These are phyloP conservation scores for Rhodotorula babjevae DNA, from an alignment of 768 basidiomycete species.

Conservation along the genomic window DNA sequence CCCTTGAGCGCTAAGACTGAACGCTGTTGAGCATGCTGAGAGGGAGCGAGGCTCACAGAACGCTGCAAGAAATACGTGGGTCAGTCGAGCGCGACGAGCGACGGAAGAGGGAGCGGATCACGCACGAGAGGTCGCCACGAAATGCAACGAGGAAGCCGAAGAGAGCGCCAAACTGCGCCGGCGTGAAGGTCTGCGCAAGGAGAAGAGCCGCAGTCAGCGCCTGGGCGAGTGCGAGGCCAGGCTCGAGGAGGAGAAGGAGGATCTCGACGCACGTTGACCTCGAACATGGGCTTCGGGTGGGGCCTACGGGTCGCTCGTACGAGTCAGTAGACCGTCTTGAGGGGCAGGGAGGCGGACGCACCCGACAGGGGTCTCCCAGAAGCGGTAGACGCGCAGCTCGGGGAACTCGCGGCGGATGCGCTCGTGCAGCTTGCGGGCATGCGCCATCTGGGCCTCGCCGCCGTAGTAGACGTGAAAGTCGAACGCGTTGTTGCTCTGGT, in stretches of 20 bases:
- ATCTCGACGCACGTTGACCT: slow-evolving; percentile 10
- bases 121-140: slow-evolving; percentile 29
- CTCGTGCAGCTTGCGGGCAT: slow-evolving; percentile 36
- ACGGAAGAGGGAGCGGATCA: background rate
- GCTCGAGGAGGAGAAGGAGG: background rate
- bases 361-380: slow-evolving; percentile 33
- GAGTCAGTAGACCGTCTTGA: background rate
- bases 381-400: slow-evolving; percentile 36
- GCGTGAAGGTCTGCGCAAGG: slow-evolving; percentile 29
- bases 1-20: too few relatives aligned
- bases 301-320: background rate
- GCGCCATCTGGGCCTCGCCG: slow-evolving; percentile 3
- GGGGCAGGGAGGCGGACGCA: background rate
- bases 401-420: slow-evolving; percentile 38
- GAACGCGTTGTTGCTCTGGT: slow-evolving; percentile 29
- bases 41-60: background rate
- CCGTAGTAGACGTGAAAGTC: slow-evolving; percentile 26
- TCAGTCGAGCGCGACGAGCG: background rate
- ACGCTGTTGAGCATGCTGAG: too few relatives aligned
- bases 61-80: background rate
- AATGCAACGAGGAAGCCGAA: slow-evolving; percentile 36
- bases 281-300: slow-evolving; percentile 35
- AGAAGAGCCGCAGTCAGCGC: background rate
- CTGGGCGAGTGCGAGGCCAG: accelerated
- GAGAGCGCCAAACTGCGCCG: slow-evolving; percentile 30